Evolutionary conservation across 2,329 filamentous ascomycete genomes (phyloP), one percentile per base, ranked within the genome.

Genomic region (Cryoendolithus antarcticus): DNA sequence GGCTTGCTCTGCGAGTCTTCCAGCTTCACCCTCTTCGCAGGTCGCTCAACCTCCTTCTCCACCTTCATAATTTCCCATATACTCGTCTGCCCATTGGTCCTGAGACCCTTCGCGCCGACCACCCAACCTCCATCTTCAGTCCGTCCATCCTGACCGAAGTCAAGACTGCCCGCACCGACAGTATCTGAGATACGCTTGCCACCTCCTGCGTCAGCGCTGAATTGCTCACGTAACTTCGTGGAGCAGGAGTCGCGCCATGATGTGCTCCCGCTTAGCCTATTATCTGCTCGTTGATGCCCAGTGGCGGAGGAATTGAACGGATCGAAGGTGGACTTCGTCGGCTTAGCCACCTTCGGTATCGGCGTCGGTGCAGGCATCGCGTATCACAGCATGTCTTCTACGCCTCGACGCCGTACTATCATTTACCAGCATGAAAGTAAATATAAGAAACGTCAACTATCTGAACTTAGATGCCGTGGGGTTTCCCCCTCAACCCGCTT

Each of bases 291-390:
- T 61, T 93, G 86, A 57, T 94, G 85, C 54, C 74, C 79, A 53
- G 77, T 85, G 61, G 94, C 86, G 45, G 85, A 89, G 53, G 86
- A 93, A 57, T 89, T 95, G 88, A 89, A 95, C 61, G 94, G 80
- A 50, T 86, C 93, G 48, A 94, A 74, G 74, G 93, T 94, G 70
- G 93, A 85, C 62, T 86, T 82, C 62, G 93, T 80, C 46, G 94
- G 75, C 74, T 94, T 86, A 84, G 93, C 94, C 71, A 93, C 93
- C 54, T 93, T 76, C 42, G 86, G 93, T 4, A 34, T 31, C 4
- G 30, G 38, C 6, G 13, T 32, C 2, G 34, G 15, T 19, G 15
- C 15, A 19, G 15, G 15, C 15, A 19, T 19, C 15, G 15, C 15
- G 15, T 19, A 19, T 19, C 15, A 19, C 15, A 19, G 15, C 15